Conservation (phyloP, 768 basidiomycete genomes). For the Dendrothele bispora region DNA sequence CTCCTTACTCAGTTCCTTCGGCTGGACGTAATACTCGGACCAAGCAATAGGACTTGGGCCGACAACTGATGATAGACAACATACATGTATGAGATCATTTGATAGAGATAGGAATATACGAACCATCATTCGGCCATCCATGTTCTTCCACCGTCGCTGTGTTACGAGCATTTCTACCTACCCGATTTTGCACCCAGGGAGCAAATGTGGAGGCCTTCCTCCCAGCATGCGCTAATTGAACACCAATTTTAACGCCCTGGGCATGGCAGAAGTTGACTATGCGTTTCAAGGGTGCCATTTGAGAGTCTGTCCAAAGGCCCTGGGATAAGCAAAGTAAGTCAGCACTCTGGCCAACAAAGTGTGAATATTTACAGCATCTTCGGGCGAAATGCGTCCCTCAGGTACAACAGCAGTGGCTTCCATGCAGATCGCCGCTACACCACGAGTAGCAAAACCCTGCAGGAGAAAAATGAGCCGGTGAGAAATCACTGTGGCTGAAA, state of each 20-base stretch:
- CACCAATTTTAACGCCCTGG: constrained; percentile 69
- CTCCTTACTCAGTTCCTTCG: constrained; percentile 55
- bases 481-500: neutral
- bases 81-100: neutral
- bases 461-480: neutral
- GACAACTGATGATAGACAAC: constrained; percentile 42
- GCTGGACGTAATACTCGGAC: constrained; percentile 48
- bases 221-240: constrained; percentile 78
- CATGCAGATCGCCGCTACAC: constrained; percentile 66
- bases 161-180: constrained; percentile 30
- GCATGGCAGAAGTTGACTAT: constrained; percentile 75
- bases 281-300: constrained; percentile 66
- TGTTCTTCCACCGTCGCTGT: constrained; percentile 49
- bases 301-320: constrained; percentile 77
- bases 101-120: constrained; percentile 1
- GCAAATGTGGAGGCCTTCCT: constrained; percentile 70
- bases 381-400: constrained; percentile 74
- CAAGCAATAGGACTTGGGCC: constrained; percentile 63
- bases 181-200: constrained; percentile 58
- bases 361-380: constrained; percentile 57
- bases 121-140: constrained; percentile 73
- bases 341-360: neutral
- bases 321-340: constrained; percentile 16
- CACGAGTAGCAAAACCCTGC: constrained; percentile 66
- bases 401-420: constrained; percentile 77